These are phyloP conservation scores for Fraxinus floribunda DNA, from an alignment of 305 asterid genomes.

Conservation along the genomic window DNA sequence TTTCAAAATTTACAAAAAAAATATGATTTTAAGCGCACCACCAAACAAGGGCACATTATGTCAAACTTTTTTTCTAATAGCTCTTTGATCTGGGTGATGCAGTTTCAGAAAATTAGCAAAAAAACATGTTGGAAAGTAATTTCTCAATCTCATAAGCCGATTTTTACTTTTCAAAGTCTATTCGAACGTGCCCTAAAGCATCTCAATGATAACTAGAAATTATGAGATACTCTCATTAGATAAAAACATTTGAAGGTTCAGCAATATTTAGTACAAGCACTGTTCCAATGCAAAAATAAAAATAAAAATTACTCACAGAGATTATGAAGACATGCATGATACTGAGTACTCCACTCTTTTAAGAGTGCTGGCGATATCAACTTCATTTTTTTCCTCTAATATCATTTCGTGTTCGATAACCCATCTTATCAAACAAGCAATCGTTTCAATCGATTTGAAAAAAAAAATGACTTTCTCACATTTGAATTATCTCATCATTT, in stretches of 20 bases:
- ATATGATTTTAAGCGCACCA: too few relatives aligned
- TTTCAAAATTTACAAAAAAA: not conserved
- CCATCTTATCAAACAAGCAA: not conserved
- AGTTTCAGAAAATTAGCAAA: not conserved
- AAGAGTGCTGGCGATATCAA: not conserved
- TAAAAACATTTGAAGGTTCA: not conserved
- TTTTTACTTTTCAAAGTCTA: not conserved
- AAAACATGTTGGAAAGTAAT: not conserved
- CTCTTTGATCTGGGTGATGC: not conserved
- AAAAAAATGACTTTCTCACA: not conserved
- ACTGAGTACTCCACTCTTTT: not conserved
- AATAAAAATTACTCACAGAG: not conserved
- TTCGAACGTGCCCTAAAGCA: not conserved
- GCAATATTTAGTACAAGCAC: not conserved
- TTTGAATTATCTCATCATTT: not conserved
- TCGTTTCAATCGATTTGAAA: not conserved
- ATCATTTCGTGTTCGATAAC: not conserved
- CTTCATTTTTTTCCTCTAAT: not conserved
- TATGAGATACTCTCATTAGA: not conserved
- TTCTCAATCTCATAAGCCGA: not conserved
- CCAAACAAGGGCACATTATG: not conserved
- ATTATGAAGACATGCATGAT: not conserved
- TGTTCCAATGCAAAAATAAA: not conserved
- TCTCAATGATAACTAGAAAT: not conserved
- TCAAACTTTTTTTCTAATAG: not conserved